Conservation (phyloP, 768 basidiomycete genomes). For the Vishniacozyma victoriae region DNA sequence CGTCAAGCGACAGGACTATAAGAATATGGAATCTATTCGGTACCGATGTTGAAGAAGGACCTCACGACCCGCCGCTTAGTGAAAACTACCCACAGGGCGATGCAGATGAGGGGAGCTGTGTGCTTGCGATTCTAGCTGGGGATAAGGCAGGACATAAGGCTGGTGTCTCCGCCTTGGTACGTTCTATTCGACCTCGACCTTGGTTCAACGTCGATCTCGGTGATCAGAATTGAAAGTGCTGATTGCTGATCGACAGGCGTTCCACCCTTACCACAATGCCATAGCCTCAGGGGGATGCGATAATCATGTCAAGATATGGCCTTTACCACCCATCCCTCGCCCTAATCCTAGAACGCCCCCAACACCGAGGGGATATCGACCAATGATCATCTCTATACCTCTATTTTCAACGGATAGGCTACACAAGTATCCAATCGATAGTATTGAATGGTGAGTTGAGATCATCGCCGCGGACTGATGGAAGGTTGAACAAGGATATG, state of each 20-base stretch:
- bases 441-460: constrained; percentile 20
- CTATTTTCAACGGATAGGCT: constrained; percentile 18
- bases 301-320: constrained; percentile 23
- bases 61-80: neutral
- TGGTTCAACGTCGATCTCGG: no score
- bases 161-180: neutral
- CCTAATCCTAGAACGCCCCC: neutral
- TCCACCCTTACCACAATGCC: constrained; percentile 12
- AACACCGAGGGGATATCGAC: constrained; percentile 17
- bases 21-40: constrained; percentile 40
- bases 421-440: constrained; percentile 10
- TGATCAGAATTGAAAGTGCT: no score
- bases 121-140: constrained; percentile 16
- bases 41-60: neutral
- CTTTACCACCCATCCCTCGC: constrained; percentile 13
- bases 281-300: constrained; percentile 17
- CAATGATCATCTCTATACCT: constrained; percentile 12
- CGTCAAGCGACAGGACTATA: constrained; percentile 32
- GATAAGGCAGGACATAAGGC: constrained; percentile 18
- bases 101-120: constrained; percentile 22
- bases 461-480: neutral
- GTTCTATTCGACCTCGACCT: no score
- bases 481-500: constrained; percentile 14
- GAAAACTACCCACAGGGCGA: constrained; percentile 22
- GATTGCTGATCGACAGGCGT: constrained; percentile 4